phyloP scores from a whole-genome alignment of 805 yeast genomes.

The Myxozyma melibiosi region DNA sequence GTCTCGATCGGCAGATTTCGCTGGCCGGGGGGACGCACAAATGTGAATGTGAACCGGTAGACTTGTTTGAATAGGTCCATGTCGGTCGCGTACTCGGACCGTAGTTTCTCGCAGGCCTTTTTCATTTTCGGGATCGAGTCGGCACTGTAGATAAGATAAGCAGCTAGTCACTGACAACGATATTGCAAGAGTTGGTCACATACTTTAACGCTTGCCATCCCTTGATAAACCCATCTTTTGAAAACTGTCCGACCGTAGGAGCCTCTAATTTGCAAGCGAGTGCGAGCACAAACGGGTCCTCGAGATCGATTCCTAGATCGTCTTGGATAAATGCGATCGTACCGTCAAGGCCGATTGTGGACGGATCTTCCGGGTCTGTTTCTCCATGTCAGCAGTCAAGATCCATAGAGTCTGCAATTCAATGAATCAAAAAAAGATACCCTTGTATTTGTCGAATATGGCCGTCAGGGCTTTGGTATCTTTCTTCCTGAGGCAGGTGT shows the following conservation, averaged over 20 bases:
- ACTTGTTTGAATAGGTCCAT: conserved; percentile 54
- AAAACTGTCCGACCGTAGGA: conserved; percentile 66
- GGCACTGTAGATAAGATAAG: conserved; percentile 26
- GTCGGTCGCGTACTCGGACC: conserved; percentile 44
- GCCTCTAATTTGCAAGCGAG: conserved; percentile 70
- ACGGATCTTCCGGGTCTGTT: conserved; percentile 35
- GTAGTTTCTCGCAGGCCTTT: conserved; percentile 42
- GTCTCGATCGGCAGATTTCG: conserved; percentile 59
- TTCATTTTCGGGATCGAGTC: conserved; percentile 53
- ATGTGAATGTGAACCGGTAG: conserved; percentile 72
- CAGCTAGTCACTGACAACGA: background rate
- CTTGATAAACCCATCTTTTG: conserved; percentile 51
- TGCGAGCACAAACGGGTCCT: conserved; percentile 69
- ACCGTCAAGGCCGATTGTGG: conserved; percentile 72
- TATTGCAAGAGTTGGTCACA: background rate
- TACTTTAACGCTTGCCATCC: conserved; percentile 56
- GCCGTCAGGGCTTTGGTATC: conserved; percentile 20
- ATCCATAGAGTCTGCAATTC: background rate
- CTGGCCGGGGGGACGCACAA: conserved; percentile 62
- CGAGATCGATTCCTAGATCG: conserved; percentile 64
- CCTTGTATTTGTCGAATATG: conserved; percentile 38
- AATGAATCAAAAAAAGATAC: too few species aligned
- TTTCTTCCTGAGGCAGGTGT: background rate
- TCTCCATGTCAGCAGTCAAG: background rate
- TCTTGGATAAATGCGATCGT: conserved; percentile 69